Evolutionary conservation across 768 basidiomycete genomes (phyloP).

Genomic region (Pisolithus marmoratus): DNA sequence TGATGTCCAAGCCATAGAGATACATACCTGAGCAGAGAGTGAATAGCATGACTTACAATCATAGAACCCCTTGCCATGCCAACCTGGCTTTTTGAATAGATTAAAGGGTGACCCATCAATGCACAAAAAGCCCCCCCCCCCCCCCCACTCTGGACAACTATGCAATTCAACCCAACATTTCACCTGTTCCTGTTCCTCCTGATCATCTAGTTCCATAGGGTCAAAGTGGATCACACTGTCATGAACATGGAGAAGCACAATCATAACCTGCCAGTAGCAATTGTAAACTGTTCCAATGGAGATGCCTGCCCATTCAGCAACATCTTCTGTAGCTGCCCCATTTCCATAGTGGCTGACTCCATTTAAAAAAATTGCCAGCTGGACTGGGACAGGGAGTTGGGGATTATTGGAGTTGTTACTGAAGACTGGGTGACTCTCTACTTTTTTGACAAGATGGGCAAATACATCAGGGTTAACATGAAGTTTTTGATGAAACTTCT

Average conservation of each 20-base stretch:
- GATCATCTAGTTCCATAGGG: not conserved
- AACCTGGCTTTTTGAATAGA: constrained; percentile 16
- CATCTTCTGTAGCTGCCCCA: constrained; percentile 10
- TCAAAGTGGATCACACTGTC: constrained; percentile 5
- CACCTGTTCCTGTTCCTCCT: not conserved
- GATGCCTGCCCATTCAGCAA: constrained; percentile 16
- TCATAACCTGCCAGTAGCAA: constrained; percentile 11
- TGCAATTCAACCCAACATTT: not conserved
- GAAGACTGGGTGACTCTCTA: constrained; percentile 22
- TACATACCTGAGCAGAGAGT: constrained; percentile 11
- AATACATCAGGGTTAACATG: constrained; percentile 21
- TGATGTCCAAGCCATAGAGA: too few relatives aligned
- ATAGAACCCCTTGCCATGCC: constrained; percentile 11
- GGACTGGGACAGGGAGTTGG: constrained; percentile 23
- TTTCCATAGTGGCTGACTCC: constrained; percentile 19
- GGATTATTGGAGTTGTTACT: constrained; percentile 11
- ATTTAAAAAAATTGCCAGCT: constrained; percentile 26
- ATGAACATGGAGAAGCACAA: constrained; percentile 10
- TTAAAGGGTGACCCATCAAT: constrained; percentile 10
- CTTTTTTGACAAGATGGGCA: constrained; percentile 7
- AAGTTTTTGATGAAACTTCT: constrained; percentile 23
- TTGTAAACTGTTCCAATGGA: constrained; percentile 16
- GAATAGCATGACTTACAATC: constrained; percentile 10
- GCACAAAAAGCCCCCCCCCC: constrained; percentile 5
- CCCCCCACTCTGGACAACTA: not conserved